Evolutionary conservation across 208 protist genomes (phyloP).

Genomic region (Wallacemonas sp.): DNA sequence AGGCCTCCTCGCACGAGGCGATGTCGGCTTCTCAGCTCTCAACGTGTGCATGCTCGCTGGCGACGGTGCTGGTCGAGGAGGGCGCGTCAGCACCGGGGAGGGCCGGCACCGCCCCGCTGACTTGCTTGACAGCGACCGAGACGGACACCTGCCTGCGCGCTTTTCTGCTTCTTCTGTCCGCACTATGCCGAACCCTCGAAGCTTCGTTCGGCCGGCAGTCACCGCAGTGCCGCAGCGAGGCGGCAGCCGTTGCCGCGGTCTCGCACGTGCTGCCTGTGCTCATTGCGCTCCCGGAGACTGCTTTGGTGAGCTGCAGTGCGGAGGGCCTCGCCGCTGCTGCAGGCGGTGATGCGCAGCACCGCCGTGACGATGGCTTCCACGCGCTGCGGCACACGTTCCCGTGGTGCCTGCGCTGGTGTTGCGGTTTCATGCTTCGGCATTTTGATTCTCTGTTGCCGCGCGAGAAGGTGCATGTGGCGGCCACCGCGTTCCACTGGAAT

Average conservation of each 20-base stretch:
- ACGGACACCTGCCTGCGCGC: slow-evolving; percentile 14
- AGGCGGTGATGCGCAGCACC: neutral
- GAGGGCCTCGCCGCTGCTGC: neutral
- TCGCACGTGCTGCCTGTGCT: slow-evolving; percentile 23
- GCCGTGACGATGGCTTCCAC: neutral
- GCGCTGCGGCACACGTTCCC: neutral
- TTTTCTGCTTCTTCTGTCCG: slow-evolving; percentile 2
- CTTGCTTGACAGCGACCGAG: neutral
- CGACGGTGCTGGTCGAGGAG: neutral
- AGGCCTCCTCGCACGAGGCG: neutral
- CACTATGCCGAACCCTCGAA: slow-evolving; percentile 13
- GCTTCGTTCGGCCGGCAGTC: neutral
- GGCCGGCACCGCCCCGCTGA: neutral
- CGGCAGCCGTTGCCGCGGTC: neutral
- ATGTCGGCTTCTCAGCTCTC: slow-evolving; percentile 37
- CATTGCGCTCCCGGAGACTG: slow-evolving; percentile 17
- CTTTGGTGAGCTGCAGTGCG: slow-evolving; percentile 11
- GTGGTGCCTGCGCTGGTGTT: slow-evolving; percentile 8
- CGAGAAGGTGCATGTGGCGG: slow-evolving; percentile 32
- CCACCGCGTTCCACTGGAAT: slow-evolving; percentile 28
- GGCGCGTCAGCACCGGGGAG: neutral
- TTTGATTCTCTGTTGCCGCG: slow-evolving; percentile 23
- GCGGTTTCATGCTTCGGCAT: slow-evolving; percentile 29
- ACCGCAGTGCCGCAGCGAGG: neutral
- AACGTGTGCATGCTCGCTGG: slow-evolving; percentile 18